Base-by-base conservation (phyloP, 2,329 filamentous ascomycete species). In the Claviceps pazoutovae region DNA sequence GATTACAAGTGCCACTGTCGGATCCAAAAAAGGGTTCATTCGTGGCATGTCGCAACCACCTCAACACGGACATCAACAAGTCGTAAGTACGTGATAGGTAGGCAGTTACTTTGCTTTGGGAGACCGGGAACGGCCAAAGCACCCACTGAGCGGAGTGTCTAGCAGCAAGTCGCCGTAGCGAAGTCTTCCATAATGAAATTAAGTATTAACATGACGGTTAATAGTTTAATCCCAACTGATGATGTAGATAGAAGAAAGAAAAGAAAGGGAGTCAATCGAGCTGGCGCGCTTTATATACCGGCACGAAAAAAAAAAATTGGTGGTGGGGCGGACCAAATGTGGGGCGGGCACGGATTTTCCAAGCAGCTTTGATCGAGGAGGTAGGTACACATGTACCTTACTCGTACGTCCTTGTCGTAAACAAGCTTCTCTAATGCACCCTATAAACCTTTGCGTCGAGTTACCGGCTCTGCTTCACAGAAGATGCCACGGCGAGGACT, bases 61-160 rank as follows among this genome's bases (percentile, higher is more conserved):
- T 72, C 73, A 75, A 54, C 73, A 73, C 73, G 69, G 71, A 68
- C 65, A 65, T 66, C 70, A 72, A 71, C 48, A 52, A 60, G 61
- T 55, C 65, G 60, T 57, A 60, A 59, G 58, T 55, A 62, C 62
- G 71, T 73, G 69, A 63, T 69, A 67, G 56, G 67, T 64, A 70
- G 71, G 71, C 65, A 63, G 62, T 70, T 67, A 68, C 71, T 61
- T 71, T 67, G 55, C 59, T 76, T 54, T 71, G 59, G 72, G 71
- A 65, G 73, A 73, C 73, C 71, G 73, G 73, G 73, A 76, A 76
- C 73, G 73, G 73, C 74, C 70, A 72, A 67, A 67, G 73, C 67
- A 74, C 69, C 68, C 70, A 76, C 69, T 61, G 69, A 62, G 34
- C 46, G 50, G 49, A 64, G 63, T 71, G 72, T 69, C 73, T 71